Base-by-base conservation (phyloP, 805 yeast genomes). In the Saccharomyces jurei region DNA sequence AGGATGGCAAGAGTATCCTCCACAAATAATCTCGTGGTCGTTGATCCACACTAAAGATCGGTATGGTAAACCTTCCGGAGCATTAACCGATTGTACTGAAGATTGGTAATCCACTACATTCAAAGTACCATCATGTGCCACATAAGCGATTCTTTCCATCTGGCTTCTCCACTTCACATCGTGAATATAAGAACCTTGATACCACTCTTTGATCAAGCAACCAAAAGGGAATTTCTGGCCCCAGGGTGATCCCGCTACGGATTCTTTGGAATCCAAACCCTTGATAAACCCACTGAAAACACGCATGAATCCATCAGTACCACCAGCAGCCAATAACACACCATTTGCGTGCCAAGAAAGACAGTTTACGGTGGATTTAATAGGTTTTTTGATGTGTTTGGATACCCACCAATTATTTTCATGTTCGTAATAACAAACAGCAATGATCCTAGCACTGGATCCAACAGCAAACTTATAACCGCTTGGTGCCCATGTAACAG, bases 381-480 rank as follows among this genome's bases (percentile, higher is more conserved):
- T 77, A n/a, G 97, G 96, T 72, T 88, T 89, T 76, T 91, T 91
- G 72, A 94, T 86, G 74, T 92, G 99, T 72, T 92, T 92, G 13
- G 98, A 89, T 51, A 94, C 91, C 99, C 99, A 94, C 99, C 99
- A 94, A 70, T 94, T 96, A 70, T 92, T 94, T 64, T 90, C 97
- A 58, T 79, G 87, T 73, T 94, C 99, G 69, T 87, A 94, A 74
- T 91, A 94, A 75, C 99, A 94, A 50, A 94, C 87, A 9, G 98
- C 97, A 71, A 94, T 85, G 58, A 87, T 86, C 56, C 98, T 78
- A 48, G 96, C 97, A 49, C 96, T 89, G 2, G 96, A 87, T 0
- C 97, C 99, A 50, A 92, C 98, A 0, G 99, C 99, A 72, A 94
- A 94, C 75, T 94, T 94, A 66, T 74, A 75, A n/a, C 97, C 98